These are phyloP conservation scores for Hemisphaericaspora xylofermentans DNA, from an alignment of 1,139 yeast species.

Conservation along the genomic window DNA sequence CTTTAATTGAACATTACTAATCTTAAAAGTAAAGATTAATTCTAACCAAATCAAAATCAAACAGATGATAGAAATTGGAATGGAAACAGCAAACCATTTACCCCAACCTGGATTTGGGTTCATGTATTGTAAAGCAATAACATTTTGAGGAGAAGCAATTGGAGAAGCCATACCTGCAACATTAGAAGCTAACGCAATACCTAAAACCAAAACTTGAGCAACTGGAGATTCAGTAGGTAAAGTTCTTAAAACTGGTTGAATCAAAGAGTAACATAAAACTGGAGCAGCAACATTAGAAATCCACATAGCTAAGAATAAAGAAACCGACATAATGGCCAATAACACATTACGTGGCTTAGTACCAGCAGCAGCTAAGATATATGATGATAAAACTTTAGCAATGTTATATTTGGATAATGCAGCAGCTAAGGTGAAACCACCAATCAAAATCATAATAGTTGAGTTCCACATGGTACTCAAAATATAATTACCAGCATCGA, in stretches of 20 bases:
- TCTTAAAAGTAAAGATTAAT: constrained; percentile 65
- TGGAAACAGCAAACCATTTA: constrained; percentile 84
- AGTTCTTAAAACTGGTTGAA: constrained; percentile 83
- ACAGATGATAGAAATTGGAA: constrained; percentile 71
- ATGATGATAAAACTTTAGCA: constrained; percentile 82
- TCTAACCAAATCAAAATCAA: constrained; percentile 70
- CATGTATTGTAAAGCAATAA: constrained; percentile 86
- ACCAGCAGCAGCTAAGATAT: constrained; percentile 78
- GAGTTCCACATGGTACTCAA: constrained; percentile 93
- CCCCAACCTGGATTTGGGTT: constrained; percentile 91
- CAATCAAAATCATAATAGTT: constrained; percentile 80
- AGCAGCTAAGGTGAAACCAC: constrained; percentile 94
- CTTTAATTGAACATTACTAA: constrained; percentile 45
- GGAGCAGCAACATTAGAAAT: constrained; percentile 97
- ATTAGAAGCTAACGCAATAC: constrained; percentile 89
- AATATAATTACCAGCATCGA: constrained; percentile 72
- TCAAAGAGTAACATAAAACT: constrained; percentile 82
- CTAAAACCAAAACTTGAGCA: constrained; percentile 80
- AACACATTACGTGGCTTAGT: constrained; percentile 78
- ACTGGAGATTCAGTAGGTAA: constrained; percentile 76
- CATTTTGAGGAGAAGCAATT: constrained; percentile 92
- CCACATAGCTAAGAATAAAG: constrained; percentile 90
- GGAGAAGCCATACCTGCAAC: constrained; percentile 97
- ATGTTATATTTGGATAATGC: constrained; percentile 87
- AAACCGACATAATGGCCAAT: constrained; percentile 79